Evolutionary conservation across 2,329 filamentous ascomycete species (phyloP).

Genomic region (Fusarium devonianum): DNA sequence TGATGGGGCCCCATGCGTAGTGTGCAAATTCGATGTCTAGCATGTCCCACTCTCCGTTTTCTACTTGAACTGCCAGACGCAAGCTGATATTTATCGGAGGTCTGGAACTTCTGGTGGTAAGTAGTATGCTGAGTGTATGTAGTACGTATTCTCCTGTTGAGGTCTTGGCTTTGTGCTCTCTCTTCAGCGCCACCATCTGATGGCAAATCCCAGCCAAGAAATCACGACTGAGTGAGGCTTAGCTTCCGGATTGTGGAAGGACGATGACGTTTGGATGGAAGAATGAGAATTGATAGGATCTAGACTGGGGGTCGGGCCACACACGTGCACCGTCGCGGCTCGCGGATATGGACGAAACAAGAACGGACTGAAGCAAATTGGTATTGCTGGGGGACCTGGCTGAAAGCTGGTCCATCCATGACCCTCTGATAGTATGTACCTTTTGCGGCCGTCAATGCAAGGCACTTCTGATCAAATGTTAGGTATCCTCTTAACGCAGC

Average conservation of each 20-base stretch:
- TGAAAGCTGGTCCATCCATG: constrained; percentile 21
- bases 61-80: constrained; percentile 4
- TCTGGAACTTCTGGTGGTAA: constrained; percentile 5
- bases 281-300: constrained; percentile 16
- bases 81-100: background rate
- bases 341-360: constrained; percentile 28
- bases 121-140: no score
- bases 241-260: constrained; percentile 13
- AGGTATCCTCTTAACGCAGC: constrained; percentile 21
- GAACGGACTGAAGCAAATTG: constrained; percentile 35
- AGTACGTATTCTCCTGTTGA: no score
- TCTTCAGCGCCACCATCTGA: no score
- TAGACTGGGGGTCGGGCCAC: constrained; percentile 1
- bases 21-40: constrained; percentile 15
- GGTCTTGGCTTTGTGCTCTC: no score
- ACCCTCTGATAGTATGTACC: constrained; percentile 31
- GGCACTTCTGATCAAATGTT: background rate
- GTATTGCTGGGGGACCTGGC: constrained; percentile 25
- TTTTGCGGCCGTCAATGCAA: background rate
- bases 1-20: constrained; percentile 3
- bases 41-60: constrained; percentile 13
- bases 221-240: no score
- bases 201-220: no score
- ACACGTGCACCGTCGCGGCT: constrained; percentile 6
- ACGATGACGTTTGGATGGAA: constrained; percentile 25